Percentiles rank a stretch among this genome's conserved stretches.
These are phyloP conservation scores for Avena sativa DNA, from an alignment of 176 grass and related monocot genomes.

Conservation along the genomic window DNA sequence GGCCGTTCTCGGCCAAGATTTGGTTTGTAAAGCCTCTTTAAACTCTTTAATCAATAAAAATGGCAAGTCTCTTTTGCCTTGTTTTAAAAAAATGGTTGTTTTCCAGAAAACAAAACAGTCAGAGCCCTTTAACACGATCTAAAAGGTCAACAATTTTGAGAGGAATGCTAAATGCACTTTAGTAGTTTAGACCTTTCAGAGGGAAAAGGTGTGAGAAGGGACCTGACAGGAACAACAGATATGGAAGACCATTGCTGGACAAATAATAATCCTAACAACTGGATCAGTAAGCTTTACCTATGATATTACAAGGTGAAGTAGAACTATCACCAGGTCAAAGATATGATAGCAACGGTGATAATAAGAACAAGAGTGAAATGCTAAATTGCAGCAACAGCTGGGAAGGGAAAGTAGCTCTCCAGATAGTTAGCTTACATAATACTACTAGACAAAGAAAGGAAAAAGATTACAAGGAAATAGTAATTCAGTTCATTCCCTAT, in stretches of 20 bases:
- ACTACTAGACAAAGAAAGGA: not conserved
- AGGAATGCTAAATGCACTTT: not conserved
- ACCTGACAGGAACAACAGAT: not conserved
- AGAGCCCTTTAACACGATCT: too few species aligned
- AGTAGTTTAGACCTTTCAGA: not conserved
- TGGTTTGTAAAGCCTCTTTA: too few species aligned
- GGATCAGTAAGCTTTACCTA: not conserved
- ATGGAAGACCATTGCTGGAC: not conserved
- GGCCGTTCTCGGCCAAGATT: too few species aligned
- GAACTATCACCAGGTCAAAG: not conserved
- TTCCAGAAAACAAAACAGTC: not conserved
- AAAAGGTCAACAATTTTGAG: not conserved
- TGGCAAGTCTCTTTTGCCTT: too few species aligned
- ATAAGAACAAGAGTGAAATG: too few species aligned
- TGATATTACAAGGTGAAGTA: not conserved
- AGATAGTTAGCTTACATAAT: not conserved
- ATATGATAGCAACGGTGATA: too few species aligned
- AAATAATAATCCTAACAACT: not conserved
- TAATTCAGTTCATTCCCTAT: slow-evolving; percentile 15
- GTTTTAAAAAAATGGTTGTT: too few species aligned
- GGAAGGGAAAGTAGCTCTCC: not conserved
- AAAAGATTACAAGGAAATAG: not conserved
- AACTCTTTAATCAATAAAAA: too few species aligned
- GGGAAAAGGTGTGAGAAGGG: not conserved
- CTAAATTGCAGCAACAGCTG: too few species aligned